These are phyloP conservation scores for Pholiota adiposa DNA, from an alignment of 1,284 basidiomycete species.

Conservation along the genomic window DNA sequence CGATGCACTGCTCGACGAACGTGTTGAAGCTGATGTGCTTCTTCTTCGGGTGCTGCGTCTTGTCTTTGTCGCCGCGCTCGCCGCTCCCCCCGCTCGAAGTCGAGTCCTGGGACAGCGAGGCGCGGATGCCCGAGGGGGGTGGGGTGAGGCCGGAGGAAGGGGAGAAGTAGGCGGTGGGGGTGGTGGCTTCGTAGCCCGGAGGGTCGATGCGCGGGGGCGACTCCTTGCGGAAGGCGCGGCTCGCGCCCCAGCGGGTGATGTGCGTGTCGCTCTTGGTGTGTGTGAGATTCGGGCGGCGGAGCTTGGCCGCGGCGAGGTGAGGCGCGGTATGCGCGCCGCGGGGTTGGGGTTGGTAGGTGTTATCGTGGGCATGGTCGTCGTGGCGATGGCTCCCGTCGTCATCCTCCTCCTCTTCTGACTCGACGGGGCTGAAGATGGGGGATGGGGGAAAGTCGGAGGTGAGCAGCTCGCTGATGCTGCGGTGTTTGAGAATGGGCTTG, in stretches of 20 bases:
- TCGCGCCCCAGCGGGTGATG: constrained; percentile 59
- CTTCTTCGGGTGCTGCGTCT: constrained; percentile 41
- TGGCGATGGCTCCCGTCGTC: constrained; percentile 6
- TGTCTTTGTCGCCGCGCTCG: constrained; percentile 26
- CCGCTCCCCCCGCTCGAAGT: constrained; percentile 28
- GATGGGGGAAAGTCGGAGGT: constrained; percentile 60
- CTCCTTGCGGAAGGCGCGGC: constrained; percentile 59
- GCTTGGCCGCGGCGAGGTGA: constrained; percentile 25
- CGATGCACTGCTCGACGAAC: constrained; percentile 96
- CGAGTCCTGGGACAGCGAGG: constrained; percentile 35
- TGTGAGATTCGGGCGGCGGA: constrained; percentile 57
- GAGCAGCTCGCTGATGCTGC: constrained; percentile 91
- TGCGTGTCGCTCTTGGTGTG: constrained; percentile 88
- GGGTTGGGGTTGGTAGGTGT: constrained; percentile 9
- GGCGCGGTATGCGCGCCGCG: constrained; percentile 22
- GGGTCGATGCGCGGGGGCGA: constrained; percentile 67
- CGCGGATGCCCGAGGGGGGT: constrained; percentile 27
- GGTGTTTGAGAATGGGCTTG: constrained; percentile 97
- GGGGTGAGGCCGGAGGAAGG: constrained; percentile 14
- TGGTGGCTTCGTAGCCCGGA: constrained; percentile 27
- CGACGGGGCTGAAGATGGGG: constrained; percentile 58
- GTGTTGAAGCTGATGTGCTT: constrained; percentile 98
- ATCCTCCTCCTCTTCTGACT: constrained; percentile 44
- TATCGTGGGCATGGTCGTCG: not conserved
- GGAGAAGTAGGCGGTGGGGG: constrained; percentile 22